Evolutionary conservation across 805 yeast genomes (phyloP).

Genomic region (Cyberlindnera euphorbiae): DNA sequence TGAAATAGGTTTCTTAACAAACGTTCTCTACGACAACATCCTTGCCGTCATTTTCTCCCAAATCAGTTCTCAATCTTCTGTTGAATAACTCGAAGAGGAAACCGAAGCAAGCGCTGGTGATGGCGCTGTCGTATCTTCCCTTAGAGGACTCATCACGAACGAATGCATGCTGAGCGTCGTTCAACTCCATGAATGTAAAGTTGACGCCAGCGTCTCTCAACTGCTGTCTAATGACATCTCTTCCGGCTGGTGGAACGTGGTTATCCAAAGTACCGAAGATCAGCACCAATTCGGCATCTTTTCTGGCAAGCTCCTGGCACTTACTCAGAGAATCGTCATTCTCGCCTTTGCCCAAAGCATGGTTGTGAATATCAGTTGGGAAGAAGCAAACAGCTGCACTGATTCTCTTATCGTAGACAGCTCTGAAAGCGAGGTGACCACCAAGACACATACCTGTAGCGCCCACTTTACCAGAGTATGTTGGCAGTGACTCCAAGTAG

Average conservation of each 20-base stretch:
- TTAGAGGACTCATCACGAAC: slow-evolving; percentile 74
- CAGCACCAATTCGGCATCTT: slow-evolving; percentile 53
- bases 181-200: slow-evolving; percentile 67
- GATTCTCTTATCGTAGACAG: slow-evolving; percentile 60
- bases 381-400: slow-evolving; percentile 70
- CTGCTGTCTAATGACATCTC: slow-evolving; percentile 62
- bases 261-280: slow-evolving; percentile 77
- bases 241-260: slow-evolving; percentile 75
- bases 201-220: slow-evolving; percentile 55
- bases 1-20: slow-evolving; percentile 36
- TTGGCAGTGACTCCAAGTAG: slow-evolving; percentile 49
- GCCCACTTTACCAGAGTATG: slow-evolving; percentile 71
- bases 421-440: slow-evolving; percentile 75
- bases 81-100: slow-evolving; percentile 69
- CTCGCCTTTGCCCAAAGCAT: slow-evolving; percentile 57
- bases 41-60: slow-evolving; percentile 58
- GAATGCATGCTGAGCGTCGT: slow-evolving; percentile 82
- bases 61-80: slow-evolving; percentile 59
- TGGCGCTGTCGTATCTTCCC: slow-evolving; percentile 80
- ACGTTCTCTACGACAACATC: slow-evolving; percentile 52
- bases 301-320: slow-evolving; percentile 44
- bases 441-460: slow-evolving; percentile 88
- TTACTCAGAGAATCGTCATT: slow-evolving; percentile 64
- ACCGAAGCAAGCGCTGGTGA: slow-evolving; percentile 60
- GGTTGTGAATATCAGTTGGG: slow-evolving; percentile 75